Percentiles rank a stretch among this genome's conserved stretches.
phyloP scores from a whole-genome alignment of 2,329 filamentous ascomycete genomes.

The Exophiala calicioides region DNA sequence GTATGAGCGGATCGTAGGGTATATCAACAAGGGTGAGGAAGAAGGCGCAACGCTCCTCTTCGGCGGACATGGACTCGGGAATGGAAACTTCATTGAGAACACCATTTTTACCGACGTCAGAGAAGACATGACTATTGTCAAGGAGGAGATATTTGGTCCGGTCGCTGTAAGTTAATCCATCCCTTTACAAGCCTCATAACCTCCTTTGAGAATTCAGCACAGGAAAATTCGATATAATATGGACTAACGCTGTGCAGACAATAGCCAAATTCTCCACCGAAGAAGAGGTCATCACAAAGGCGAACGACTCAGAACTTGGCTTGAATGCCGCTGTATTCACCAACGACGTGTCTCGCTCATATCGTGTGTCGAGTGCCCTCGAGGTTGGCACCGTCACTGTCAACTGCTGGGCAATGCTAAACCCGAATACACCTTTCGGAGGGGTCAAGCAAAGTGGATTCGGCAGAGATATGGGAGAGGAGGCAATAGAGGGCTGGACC shows the following conservation, averaged over 20 bases:
- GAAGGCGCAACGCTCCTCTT: constrained; percentile 68
- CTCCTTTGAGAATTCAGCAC: no score
- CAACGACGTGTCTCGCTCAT: constrained; percentile 62
- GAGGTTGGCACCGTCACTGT: constrained; percentile 71
- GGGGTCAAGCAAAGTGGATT: no score
- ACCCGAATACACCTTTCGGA: no score
- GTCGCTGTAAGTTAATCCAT: constrained; percentile 62
- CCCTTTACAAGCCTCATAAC: no score
- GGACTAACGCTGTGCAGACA: no score
- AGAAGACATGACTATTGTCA: constrained; percentile 59
- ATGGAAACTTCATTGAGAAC: constrained; percentile 65
- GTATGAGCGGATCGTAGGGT: constrained; percentile 69
- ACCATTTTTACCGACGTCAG: constrained; percentile 61
- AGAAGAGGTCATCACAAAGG: constrained; percentile 57
- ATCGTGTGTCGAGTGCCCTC: constrained; percentile 54
- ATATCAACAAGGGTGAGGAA: constrained; percentile 67
- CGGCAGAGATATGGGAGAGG: no score
- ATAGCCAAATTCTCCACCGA: constrained; percentile 59
- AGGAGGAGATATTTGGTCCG: constrained; percentile 63
- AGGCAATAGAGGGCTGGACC: no score
- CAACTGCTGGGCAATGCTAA: no score
- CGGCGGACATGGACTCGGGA: constrained; percentile 60
- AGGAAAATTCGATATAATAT: no score
- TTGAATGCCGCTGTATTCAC: constrained; percentile 61
- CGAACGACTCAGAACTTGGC: constrained; percentile 60